Percentiles rank a stretch among this genome's conserved stretches.
Evolutionary conservation across 441 rosid genomes (phyloP).

Genomic region (Syzygium syzygioides): DNA sequence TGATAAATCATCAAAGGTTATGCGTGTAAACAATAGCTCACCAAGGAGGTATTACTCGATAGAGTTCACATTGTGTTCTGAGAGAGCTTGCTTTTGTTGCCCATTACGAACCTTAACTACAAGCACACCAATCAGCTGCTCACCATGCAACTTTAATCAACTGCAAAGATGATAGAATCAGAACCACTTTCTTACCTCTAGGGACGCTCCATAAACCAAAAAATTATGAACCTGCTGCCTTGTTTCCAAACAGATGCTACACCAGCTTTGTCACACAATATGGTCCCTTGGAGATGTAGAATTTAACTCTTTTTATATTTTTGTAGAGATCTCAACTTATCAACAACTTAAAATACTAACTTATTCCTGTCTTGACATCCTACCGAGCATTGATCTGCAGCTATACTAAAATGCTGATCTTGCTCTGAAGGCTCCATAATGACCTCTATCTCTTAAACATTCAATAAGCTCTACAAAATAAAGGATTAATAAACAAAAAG

Average conservation of each 20-base stretch:
- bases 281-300: background rate
- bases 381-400: background rate
- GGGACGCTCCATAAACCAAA: background rate
- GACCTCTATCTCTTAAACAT: background rate
- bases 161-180: background rate
- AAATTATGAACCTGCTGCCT: background rate
- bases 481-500: background rate
- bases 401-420: background rate
- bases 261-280: background rate
- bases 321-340: background rate
- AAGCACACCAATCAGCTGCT: background rate
- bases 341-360: background rate
- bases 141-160: background rate
- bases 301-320: background rate
- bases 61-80: background rate
- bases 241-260: background rate
- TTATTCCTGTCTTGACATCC: background rate
- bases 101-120: background rate
- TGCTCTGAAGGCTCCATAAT: background rate
- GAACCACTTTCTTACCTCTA: background rate
- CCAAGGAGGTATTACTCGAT: background rate
- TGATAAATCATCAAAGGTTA: background rate
- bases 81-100: background rate
- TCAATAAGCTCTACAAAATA: background rate
- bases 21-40: background rate